phyloP scores from a whole-genome alignment of 306 rosid species.

The Quillaja saponaria region DNA sequence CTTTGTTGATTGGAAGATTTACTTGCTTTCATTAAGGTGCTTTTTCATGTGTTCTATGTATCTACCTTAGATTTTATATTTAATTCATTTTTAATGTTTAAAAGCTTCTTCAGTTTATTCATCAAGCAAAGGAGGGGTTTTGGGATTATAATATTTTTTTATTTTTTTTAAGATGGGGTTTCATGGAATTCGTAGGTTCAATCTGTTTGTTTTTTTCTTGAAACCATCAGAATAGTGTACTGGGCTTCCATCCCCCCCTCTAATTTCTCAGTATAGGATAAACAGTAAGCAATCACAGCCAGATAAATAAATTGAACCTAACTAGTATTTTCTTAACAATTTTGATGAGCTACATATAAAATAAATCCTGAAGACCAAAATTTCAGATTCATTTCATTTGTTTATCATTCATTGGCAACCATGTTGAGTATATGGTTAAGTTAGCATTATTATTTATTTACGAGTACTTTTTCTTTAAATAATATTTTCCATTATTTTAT shows the following conservation, averaged over 20 bases:
- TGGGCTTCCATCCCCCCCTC: no score
- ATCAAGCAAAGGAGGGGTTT: not conserved
- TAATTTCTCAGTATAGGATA: not conserved
- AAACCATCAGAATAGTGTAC: not conserved
- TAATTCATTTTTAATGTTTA: not conserved
- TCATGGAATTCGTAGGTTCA: constrained; percentile 16
- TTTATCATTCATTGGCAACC: no score
- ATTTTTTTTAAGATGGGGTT: constrained; percentile 8
- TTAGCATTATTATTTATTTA: no score
- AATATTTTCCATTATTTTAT: no score
- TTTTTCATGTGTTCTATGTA: no score
- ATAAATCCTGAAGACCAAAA: constrained; percentile 7
- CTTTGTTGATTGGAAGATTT: not conserved
- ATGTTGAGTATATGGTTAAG: not conserved
- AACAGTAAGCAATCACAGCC: not conserved
- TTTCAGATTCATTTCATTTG: no score
- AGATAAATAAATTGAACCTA: not conserved
- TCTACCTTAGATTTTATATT: no score
- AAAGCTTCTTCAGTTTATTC: not conserved
- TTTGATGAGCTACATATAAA: not conserved
- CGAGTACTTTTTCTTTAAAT: no score
- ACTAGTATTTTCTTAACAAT: not conserved
- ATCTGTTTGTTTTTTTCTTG: not conserved
- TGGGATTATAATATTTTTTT: not conserved
- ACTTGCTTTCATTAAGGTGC: constrained; percentile 31